A percentile compares a stretch with the other conserved stretches of the same genome.
These are phyloP conservation scores for Monosporascus sp. DNA, from an alignment of 2,329 filamentous ascomycete genomes.

Conservation along the genomic window DNA sequence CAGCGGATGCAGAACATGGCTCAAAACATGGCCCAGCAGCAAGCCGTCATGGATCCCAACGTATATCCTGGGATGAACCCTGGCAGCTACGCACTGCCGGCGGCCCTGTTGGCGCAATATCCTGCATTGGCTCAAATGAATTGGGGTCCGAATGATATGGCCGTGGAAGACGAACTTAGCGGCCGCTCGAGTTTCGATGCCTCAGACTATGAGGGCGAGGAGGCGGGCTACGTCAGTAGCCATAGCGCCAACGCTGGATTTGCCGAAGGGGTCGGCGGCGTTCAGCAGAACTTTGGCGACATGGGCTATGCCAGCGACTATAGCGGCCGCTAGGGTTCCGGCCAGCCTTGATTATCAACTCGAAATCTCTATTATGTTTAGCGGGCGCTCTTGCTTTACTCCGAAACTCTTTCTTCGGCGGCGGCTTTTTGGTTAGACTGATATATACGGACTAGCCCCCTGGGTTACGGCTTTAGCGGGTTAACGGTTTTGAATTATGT, in stretches of 20 bases:
- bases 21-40: constrained; percentile 53
- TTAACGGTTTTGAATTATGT: constrained; percentile 4
- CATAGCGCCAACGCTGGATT: constrained; percentile 49
- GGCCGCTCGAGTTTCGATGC: constrained; percentile 78
- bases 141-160: constrained; percentile 64
- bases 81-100: constrained; percentile 67
- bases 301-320: constrained; percentile 50
- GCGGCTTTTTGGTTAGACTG: background rate
- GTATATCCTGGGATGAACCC: constrained; percentile 54
- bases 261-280: constrained; percentile 42
- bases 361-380: background rate
- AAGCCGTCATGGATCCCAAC: constrained; percentile 40
- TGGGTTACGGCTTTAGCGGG: background rate
- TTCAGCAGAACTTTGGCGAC: constrained; percentile 50
- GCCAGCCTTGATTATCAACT: background rate
- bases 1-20: constrained; percentile 57
- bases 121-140: constrained; percentile 87
- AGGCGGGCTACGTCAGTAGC: constrained; percentile 61
- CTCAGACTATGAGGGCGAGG: constrained; percentile 70
- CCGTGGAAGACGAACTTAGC: constrained; percentile 70
- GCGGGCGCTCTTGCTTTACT: background rate
- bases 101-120: constrained; percentile 84
- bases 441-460: background rate
- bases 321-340: constrained; percentile 32
- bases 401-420: background rate